Conservation (phyloP, 371 early-diverging fungal genomes). For the Apophysomyces variabilis region DNA sequence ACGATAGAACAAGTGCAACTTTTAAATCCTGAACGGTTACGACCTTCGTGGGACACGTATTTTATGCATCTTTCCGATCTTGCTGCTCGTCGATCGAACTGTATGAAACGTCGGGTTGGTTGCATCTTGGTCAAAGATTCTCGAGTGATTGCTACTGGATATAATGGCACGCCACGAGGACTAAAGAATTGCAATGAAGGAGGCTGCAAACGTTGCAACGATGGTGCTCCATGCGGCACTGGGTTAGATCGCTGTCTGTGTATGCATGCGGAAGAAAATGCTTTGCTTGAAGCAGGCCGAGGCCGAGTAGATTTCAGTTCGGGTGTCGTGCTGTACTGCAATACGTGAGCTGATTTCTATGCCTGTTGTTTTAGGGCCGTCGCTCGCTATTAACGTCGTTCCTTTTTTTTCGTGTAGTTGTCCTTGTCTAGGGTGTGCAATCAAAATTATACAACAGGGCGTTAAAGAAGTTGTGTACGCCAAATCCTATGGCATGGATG, state of each 20-base stretch:
- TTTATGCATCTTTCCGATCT: constrained; percentile 96
- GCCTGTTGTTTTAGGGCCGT: no score
- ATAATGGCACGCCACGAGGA: constrained; percentile 97
- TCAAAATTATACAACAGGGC: constrained; percentile 96
- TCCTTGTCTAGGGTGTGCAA: constrained; percentile 90
- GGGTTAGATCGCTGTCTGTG: constrained; percentile 92
- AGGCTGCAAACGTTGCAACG: constrained; percentile 95
- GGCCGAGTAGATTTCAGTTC: constrained; percentile 71
- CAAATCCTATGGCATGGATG: constrained; percentile 90
- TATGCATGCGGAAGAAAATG: constrained; percentile 99
- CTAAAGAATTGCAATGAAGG: constrained; percentile 94
- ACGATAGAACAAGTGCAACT: constrained; percentile 59
- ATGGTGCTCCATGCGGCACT: constrained; percentile 73
- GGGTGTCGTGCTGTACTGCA: constrained; percentile 87
- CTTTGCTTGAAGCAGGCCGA: constrained; percentile 92
- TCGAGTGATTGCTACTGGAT: constrained; percentile 95
- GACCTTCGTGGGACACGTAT: constrained; percentile 96
- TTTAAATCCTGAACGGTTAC: constrained; percentile 70
- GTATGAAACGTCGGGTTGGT: constrained; percentile 98
- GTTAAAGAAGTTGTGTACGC: constrained; percentile 92
- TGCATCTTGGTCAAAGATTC: constrained; percentile 92
- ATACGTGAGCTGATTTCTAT: constrained; percentile 60
- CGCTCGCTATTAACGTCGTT: no score
- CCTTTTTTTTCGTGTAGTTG: constrained; percentile 36
- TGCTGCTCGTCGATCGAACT: constrained; percentile 85